Evolutionary conservation across 106 monocot genomes (phyloP).

Genomic region (Acorus calamus): DNA sequence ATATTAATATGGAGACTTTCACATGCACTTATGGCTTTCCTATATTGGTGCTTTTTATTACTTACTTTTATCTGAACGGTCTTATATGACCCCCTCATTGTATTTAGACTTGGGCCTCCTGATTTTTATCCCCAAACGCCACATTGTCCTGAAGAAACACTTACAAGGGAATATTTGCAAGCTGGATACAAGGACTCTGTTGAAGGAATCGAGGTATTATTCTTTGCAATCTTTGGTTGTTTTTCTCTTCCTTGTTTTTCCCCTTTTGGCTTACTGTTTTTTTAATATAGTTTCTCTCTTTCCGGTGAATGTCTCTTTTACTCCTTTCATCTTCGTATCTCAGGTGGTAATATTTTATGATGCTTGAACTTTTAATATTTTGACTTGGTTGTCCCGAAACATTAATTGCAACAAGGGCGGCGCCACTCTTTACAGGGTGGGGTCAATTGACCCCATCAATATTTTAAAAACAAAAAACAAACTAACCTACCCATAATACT

Average conservation of each 20-base stretch:
- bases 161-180: slow-evolving; percentile 80
- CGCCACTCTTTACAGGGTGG: too few species aligned
- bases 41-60: neutral
- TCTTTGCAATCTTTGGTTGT: neutral
- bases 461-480: too few species aligned
- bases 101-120: slow-evolving; percentile 76
- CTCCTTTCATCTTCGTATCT: too few species aligned
- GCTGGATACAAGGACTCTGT: slow-evolving; percentile 93
- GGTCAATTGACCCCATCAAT: too few species aligned
- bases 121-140: slow-evolving; percentile 86
- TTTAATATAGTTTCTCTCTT: neutral
- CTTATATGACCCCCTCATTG: too few species aligned
- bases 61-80: neutral
- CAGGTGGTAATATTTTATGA: too few species aligned
- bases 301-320: too few species aligned
- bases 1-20: neutral
- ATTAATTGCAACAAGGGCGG: too few species aligned
- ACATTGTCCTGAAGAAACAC: slow-evolving; percentile 86
- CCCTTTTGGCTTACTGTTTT: neutral
- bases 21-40: neutral
- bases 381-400: too few species aligned
- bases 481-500: too few species aligned
- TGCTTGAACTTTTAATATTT: too few species aligned
- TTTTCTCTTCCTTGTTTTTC: neutral
- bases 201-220: slow-evolving; percentile 93